A percentile compares a stretch with the other conserved stretches of the same genome.
phyloP scores from a whole-genome alignment of 2,329 filamentous ascomycete species.

The Penicillium expansum region DNA sequence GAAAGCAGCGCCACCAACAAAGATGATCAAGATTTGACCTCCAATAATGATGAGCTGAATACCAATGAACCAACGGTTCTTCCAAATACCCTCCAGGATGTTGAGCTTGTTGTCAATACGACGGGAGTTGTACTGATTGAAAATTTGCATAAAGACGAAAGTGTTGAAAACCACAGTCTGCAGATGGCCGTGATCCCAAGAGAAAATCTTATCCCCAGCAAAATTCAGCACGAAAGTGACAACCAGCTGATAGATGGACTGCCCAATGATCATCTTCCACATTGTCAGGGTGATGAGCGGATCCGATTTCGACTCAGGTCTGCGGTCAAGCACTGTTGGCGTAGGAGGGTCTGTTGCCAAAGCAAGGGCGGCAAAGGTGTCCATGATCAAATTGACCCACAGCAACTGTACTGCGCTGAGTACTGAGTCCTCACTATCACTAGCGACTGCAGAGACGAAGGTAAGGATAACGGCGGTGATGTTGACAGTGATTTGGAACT shows the following conservation, averaged over 20 bases:
- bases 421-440: slow-evolving; percentile 55
- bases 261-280: slow-evolving; percentile 49
- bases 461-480: slow-evolving; percentile 66
- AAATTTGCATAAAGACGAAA: slow-evolving; percentile 49
- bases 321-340: slow-evolving; percentile 55
- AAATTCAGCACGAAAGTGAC: slow-evolving; percentile 49
- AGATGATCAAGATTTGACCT: slow-evolving; percentile 70
- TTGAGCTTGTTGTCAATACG: slow-evolving; percentile 47
- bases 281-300: slow-evolving; percentile 47
- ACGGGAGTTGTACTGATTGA: slow-evolving; percentile 52
- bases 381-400: slow-evolving; percentile 70
- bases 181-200: slow-evolving; percentile 29
- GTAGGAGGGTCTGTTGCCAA: slow-evolving; percentile 63
- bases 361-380: slow-evolving; percentile 64
- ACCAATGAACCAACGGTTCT: slow-evolving; percentile 52
- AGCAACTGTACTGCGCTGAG: slow-evolving; percentile 65
- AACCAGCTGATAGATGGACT: slow-evolving; percentile 44
- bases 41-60: slow-evolving; percentile 66
- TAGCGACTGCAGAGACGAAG: slow-evolving; percentile 62
- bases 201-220: slow-evolving; percentile 38
- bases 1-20: slow-evolving; percentile 67
- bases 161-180: slow-evolving; percentile 46
- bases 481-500: slow-evolving; percentile 56
- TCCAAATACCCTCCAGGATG: slow-evolving; percentile 44
- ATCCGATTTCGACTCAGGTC: slow-evolving; percentile 47